phyloP scores from a whole-genome alignment of 164 flowering plant species.

The Vitis amurensis region DNA sequence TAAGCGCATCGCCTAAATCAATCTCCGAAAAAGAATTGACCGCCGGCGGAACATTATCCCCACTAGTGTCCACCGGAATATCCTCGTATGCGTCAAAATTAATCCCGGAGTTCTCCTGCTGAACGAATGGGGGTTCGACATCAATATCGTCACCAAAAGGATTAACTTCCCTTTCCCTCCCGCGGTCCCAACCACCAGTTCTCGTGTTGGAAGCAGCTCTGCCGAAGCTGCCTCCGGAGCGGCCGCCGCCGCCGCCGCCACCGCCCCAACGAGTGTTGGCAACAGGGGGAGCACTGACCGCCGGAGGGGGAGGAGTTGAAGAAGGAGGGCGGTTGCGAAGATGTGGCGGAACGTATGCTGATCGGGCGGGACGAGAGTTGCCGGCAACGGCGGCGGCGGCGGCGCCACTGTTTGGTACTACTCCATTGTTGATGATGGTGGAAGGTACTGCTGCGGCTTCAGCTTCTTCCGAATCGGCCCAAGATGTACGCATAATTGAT shows the following conservation, averaged over 20 bases:
- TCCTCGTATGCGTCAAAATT: background rate
- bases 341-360: conserved; percentile 17
- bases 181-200: conserved; percentile 7
- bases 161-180: conserved; percentile 6
- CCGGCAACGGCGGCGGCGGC: too few species aligned
- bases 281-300: background rate
- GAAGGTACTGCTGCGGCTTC: conserved; percentile 18
- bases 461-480: conserved; percentile 20
- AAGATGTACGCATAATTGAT: conserved; percentile 12
- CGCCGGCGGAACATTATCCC: conserved; percentile 3
- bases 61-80: conserved; percentile 8
- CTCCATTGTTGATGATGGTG: background rate
- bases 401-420: too few species aligned
- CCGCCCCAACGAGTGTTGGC: conserved; percentile 4
- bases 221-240: background rate
- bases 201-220: background rate
- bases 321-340: conserved; percentile 8
- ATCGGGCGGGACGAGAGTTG: background rate
- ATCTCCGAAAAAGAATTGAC: conserved; percentile 9
- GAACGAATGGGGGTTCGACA: background rate
- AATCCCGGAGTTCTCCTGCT: conserved; percentile 4
- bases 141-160: conserved; percentile 2
- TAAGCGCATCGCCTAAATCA: conserved; percentile 1
- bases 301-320: background rate
- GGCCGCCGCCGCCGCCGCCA: background rate